Conservation (phyloP, 2,329 filamentous ascomycete genomes). For the Fusarium coffeatum region DNA sequence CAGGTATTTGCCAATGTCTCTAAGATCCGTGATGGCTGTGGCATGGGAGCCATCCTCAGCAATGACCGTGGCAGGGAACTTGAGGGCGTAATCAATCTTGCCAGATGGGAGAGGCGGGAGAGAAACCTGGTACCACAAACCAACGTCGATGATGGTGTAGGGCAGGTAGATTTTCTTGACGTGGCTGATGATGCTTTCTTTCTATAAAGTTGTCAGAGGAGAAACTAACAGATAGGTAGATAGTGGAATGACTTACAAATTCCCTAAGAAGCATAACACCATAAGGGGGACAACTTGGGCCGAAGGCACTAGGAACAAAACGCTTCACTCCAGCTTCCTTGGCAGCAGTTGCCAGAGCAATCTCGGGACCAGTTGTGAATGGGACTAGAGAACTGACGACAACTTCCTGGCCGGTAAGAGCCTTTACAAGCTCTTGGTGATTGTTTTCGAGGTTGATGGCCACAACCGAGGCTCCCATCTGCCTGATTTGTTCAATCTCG, state of each 20-base stretch:
- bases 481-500: slow-evolving; percentile 12
- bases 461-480: slow-evolving; percentile 20
- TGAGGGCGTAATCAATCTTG: slow-evolving; percentile 47
- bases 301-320: slow-evolving; percentile 30
- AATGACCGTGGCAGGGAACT: slow-evolving; percentile 52
- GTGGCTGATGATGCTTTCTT: slow-evolving; percentile 63
- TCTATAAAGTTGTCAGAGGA: slow-evolving; percentile 43
- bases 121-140: slow-evolving; percentile 67
- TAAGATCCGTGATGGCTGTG: slow-evolving; percentile 59
- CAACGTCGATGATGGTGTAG: slow-evolving; percentile 68
- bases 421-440: slow-evolving; percentile 22
- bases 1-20: slow-evolving; percentile 65
- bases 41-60: slow-evolving; percentile 59
- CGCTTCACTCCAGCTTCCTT: slow-evolving; percentile 34
- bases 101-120: slow-evolving; percentile 47
- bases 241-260: background rate
- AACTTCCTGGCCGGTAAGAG: slow-evolving; percentile 24
- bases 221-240: fast-evolving
- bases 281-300: slow-evolving; percentile 11
- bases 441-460: slow-evolving; percentile 13
- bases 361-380: background rate
- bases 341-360: slow-evolving; percentile 24
- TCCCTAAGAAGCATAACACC: slow-evolving; percentile 29
- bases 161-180: slow-evolving; percentile 61
- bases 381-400: slow-evolving; percentile 19